Evolutionary conservation across 768 basidiomycete genomes (phyloP), one percentile per base, ranked within the genome.

Genomic region (Pleurotus citrinopileatus): DNA sequence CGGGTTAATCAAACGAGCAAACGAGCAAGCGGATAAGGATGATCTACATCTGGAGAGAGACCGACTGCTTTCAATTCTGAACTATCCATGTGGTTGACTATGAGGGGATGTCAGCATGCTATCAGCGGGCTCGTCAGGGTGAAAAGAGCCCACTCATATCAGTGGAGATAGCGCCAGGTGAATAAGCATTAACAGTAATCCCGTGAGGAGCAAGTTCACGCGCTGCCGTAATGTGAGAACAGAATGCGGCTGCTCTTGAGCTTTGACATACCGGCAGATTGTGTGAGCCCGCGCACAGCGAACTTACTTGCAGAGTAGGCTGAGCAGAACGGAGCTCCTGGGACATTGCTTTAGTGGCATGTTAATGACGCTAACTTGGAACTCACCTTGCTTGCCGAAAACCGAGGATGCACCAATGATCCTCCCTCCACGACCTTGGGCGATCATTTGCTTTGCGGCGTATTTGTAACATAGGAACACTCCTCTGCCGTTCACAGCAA

Each of bases 101-200:
- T n/a, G n/a, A n/a, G n/a, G n/a, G n/a, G n/a, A n/a, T n/a, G n/a
- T n/a, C n/a, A n/a, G n/a, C n/a, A n/a, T n/a, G n/a, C n/a, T n/a
- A n/a, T n/a, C n/a, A n/a, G n/a, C n/a, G n/a, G n/a, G n/a, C n/a
- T n/a, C n/a, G n/a, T n/a, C n/a, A 29, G 6, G 10, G 28, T 19
- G 15, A 44, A 36, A 4, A 17, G 4, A 3, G 53, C 56, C 4
- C 23, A 53, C 52, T 42, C 52, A 53, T 53, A 26, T 53, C 42
- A 57, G 61, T 64, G 40, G 60, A 55, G 10, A 62, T 59, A 51
- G 63, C 1, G 38, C 74, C 72, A 12, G 72, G 72, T 7, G 72
- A 68, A 46, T 76, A 75, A 1, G 72, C 68, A 29, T 78, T 78
- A 12, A 75, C 74, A 1, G 71, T 76, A 29, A 77, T 78, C 3